phyloP scores from a whole-genome alignment of 129 eudicot species.

The Rutidosis leptorrhynchoides region DNA sequence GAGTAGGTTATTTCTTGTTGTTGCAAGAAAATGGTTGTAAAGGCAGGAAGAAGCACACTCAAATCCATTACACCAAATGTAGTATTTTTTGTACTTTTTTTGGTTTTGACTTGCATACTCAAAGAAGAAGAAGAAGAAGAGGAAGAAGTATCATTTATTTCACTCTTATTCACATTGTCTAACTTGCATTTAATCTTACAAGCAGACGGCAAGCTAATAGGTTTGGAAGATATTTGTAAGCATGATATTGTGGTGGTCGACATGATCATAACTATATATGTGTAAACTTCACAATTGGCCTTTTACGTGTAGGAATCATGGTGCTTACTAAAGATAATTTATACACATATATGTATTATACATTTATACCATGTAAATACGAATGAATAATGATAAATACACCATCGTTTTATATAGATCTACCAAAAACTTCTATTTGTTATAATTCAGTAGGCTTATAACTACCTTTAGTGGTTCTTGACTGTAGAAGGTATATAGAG shows the following conservation, averaged over 20 bases:
- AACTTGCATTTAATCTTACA: slow-evolving; percentile 41
- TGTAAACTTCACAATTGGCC: not conserved
- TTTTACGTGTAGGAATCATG: not conserved
- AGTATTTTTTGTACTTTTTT: slow-evolving; percentile 59
- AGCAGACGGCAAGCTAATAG: slow-evolving; percentile 29
- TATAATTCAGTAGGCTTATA: no score
- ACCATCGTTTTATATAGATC: no score
- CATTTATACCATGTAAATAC: no score
- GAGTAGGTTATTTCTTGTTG: not conserved
- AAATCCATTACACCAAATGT: slow-evolving; percentile 51
- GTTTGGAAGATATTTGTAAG: slow-evolving; percentile 40
- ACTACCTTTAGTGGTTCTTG: no score
- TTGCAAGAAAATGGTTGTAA: slow-evolving; percentile 58
- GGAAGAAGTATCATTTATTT: slow-evolving; percentile 29
- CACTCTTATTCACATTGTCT: slow-evolving; percentile 36
- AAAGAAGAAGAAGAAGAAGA: slow-evolving; percentile 35
- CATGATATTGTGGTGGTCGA: slow-evolving; percentile 46
- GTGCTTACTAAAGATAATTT: no score
- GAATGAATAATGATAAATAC: no score
- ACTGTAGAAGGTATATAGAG: no score
- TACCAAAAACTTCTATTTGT: no score
- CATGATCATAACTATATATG: slow-evolving; percentile 39
- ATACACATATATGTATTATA: no score
- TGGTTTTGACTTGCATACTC: slow-evolving; percentile 49
- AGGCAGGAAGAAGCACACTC: slow-evolving; percentile 69